These are phyloP conservation scores for Caloboletus firmus DNA, from an alignment of 1,284 basidiomycete genomes.

Conservation along the genomic window DNA sequence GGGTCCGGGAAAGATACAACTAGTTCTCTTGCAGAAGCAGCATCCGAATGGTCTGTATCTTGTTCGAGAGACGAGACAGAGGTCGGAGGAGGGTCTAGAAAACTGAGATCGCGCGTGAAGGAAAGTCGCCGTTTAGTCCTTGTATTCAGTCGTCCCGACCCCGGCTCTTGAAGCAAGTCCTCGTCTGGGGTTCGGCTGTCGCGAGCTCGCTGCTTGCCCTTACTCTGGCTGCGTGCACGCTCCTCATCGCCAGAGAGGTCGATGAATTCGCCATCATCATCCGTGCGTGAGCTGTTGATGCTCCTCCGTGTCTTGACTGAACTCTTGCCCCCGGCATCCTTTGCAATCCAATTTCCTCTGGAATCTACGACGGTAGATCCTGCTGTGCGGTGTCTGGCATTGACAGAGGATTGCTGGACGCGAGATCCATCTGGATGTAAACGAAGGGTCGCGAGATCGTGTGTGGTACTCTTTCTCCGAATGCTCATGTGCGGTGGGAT, in stretches of 20 bases:
- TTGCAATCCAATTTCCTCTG: constrained; percentile 37
- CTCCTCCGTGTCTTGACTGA: constrained; percentile 33
- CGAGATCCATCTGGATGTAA: constrained; percentile 61
- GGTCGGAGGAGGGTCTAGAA: constrained; percentile 26
- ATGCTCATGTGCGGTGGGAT: constrained; percentile 37
- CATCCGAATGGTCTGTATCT: not conserved
- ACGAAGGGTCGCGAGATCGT: constrained; percentile 58
- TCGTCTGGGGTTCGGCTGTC: constrained; percentile 7
- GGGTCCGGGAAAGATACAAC: constrained; percentile 36
- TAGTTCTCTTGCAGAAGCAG: not conserved
- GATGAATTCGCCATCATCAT: constrained; percentile 27
- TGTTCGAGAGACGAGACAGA: constrained; percentile 13
- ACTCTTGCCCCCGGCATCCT: constrained; percentile 42
- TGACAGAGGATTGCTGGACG: constrained; percentile 45
- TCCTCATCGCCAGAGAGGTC: constrained; percentile 21
- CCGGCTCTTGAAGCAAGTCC: constrained; percentile 8
- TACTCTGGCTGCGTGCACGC: constrained; percentile 7
- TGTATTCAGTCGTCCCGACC: constrained; percentile 11
- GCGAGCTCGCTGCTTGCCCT: constrained; percentile 29
- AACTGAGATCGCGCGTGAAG: constrained; percentile 43
- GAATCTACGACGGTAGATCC: constrained; percentile 31
- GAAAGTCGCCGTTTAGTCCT: constrained; percentile 40
- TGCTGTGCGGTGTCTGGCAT: constrained; percentile 30
- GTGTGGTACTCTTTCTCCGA: constrained; percentile 53
- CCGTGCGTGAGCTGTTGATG: constrained; percentile 16